These are phyloP conservation scores for Zoysia matrella DNA, from an alignment of 202 grass and related monocot genomes.

Conservation along the genomic window DNA sequence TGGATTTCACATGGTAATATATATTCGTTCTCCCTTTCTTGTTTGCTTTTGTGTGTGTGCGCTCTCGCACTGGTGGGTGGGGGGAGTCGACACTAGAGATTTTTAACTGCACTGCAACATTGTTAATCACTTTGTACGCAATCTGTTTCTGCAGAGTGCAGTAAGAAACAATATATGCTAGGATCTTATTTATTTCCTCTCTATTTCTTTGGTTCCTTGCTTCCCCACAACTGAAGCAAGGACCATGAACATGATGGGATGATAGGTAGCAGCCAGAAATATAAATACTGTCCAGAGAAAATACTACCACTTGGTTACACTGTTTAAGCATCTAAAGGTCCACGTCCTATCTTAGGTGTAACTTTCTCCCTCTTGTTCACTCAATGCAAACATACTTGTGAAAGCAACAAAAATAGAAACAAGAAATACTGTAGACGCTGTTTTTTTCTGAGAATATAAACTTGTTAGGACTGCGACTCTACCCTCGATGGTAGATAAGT, in stretches of 20 bases:
- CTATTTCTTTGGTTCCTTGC: not conserved
- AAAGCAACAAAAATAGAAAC: not conserved
- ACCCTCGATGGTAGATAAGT: not conserved
- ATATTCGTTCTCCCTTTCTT: no score
- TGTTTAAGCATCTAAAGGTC: not conserved
- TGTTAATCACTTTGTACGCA: constrained; percentile 12
- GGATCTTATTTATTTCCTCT: not conserved
- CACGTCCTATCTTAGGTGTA: not conserved
- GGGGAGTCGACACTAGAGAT: no score
- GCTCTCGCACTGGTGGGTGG: no score
- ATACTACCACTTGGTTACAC: not conserved
- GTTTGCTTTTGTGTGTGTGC: no score
- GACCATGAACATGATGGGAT: no score
- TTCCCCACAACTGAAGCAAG: constrained; percentile 2
- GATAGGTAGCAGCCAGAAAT: no score
- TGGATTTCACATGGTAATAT: no score
- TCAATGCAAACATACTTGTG: not conserved
- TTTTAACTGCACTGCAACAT: not conserved
- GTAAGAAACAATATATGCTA: constrained; percentile 16
- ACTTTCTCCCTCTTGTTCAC: not conserved
- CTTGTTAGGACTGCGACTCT: not conserved
- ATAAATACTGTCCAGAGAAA: not conserved
- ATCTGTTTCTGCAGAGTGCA: constrained; percentile 18
- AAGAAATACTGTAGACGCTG: not conserved
- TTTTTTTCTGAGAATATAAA: not conserved